phyloP scores from a whole-genome alignment of 1,139 yeast species.

The Debaryomycetaceae sp. region DNA sequence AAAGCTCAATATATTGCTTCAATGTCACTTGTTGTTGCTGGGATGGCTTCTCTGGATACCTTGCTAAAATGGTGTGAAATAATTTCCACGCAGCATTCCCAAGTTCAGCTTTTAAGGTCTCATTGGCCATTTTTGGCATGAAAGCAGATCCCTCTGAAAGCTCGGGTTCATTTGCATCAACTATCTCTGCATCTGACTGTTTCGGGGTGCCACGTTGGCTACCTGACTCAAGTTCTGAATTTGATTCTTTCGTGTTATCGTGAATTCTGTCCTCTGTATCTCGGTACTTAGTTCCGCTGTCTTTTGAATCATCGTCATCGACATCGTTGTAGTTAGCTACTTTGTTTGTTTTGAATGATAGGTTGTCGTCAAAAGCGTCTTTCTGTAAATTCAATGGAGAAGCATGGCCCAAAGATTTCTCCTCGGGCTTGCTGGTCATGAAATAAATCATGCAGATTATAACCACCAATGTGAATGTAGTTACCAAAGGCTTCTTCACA shows the following conservation, averaged over 20 bases:
- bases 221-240: background rate
- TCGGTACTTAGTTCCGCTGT: background rate
- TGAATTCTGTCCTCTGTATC: background rate
- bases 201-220: background rate
- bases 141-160: conserved; percentile 45
- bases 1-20: conserved; percentile 47
- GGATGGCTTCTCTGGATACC: conserved; percentile 84
- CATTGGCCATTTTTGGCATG: conserved; percentile 81
- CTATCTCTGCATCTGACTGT: background rate
- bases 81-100: conserved; percentile 89
- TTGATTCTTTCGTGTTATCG: background rate
- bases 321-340: conserved; percentile 5
- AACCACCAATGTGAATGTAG: conserved; percentile 20
- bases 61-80: conserved; percentile 85
- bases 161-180: background rate
- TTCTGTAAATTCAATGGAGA: conserved; percentile 20
- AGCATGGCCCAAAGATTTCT: conserved; percentile 19
- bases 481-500: conserved; percentile 22
- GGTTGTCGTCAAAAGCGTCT: background rate
- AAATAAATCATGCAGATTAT: conserved; percentile 24
- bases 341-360: conserved; percentile 1
- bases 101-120: conserved; percentile 60
- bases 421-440: conserved; percentile 21
- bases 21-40: conserved; percentile 61
- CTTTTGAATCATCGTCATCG: background rate